Conservation (phyloP, 306 rosid genomes). For the Acacia confusa region DNA sequence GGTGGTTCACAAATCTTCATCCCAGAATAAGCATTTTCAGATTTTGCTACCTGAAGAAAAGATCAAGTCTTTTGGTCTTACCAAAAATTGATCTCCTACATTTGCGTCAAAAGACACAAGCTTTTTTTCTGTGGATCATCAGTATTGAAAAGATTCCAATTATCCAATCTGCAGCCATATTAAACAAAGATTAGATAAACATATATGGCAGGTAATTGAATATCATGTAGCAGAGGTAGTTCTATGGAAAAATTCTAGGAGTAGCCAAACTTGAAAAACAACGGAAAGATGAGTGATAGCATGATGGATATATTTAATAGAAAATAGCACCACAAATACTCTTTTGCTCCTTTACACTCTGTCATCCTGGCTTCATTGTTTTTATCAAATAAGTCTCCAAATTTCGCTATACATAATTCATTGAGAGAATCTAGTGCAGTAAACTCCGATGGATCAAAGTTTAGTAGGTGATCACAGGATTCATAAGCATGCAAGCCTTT, state of each 20-base stretch:
- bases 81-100: background rate
- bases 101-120: background rate
- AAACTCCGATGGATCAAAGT: background rate
- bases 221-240: background rate
- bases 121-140: background rate
- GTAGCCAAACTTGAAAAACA: background rate
- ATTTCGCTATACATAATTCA: background rate
- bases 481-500: background rate
- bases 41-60: background rate
- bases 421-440: background rate
- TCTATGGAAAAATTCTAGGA: background rate
- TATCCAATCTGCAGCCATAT: constrained; percentile 34
- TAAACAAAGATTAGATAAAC: constrained; percentile 3
- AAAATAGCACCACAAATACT: background rate
- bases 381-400: background rate
- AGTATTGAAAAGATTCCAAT: background rate
- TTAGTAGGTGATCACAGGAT: background rate
- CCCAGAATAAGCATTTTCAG: background rate
- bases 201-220: background rate
- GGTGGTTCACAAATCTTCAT: background rate
- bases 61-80: background rate
- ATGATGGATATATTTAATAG: background rate
- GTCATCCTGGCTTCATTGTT: background rate
- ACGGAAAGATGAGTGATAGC: background rate
- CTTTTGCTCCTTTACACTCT: background rate